A percentile compares a stretch with the other conserved stretches of the same genome.
Evolutionary conservation across 2,329 filamentous ascomycete genomes (phyloP).

Genomic region (Ophiostoma piceae): DNA sequence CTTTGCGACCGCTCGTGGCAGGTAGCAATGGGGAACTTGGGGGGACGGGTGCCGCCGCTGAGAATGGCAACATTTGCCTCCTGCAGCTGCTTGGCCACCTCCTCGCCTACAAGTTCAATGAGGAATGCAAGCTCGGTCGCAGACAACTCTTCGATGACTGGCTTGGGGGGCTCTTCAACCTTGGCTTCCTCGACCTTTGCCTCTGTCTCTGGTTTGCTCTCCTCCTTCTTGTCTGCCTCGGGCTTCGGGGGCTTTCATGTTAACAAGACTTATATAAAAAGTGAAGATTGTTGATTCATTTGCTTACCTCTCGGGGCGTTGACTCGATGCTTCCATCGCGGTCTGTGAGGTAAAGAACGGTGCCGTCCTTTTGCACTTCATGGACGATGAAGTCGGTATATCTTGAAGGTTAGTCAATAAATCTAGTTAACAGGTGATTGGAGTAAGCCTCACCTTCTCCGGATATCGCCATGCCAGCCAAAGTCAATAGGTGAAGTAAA

Average conservation of each 20-base stretch:
- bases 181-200: not conserved
- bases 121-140: conserved; percentile 37
- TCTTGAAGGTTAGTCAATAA: conserved; percentile 37
- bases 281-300: not conserved
- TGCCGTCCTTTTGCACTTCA: conserved; percentile 71
- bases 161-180: not conserved
- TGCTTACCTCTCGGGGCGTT: not conserved
- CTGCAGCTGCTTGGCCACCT: conserved; percentile 40
- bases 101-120: conserved; percentile 37
- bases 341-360: conserved; percentile 64
- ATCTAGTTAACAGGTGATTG: conserved; percentile 19
- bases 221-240: not conserved
- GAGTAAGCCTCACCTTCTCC: conserved; percentile 38
- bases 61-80: conserved; percentile 39
- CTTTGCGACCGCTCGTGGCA: conserved; percentile 44
- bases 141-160: conserved; percentile 31
- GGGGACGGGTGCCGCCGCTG: conserved; percentile 29
- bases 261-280: not conserved
- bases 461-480: conserved; percentile 41
- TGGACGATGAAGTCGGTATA: conserved; percentile 93
- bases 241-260: not conserved
- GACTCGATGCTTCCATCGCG: conserved; percentile 15
- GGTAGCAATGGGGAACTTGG: conserved; percentile 38
- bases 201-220: not conserved
- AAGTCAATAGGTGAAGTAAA: conserved; percentile 38